These are phyloP conservation scores for Urochloa ruziziensis DNA, from an alignment of 176 grass and related monocot species.

Conservation along the genomic window DNA sequence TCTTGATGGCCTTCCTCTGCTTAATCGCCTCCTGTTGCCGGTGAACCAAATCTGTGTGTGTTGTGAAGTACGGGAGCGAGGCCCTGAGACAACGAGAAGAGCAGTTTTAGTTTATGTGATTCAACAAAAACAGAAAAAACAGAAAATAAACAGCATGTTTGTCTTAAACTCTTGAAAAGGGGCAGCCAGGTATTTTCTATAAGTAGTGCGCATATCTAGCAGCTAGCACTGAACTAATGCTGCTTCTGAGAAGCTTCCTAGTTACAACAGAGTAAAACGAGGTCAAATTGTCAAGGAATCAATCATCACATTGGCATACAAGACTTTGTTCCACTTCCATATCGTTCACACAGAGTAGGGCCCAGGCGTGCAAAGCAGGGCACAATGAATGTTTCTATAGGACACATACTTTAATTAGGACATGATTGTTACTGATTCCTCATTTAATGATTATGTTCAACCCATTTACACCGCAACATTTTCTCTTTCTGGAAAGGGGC, in stretches of 20 bases:
- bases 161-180: not conserved
- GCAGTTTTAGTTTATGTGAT: not conserved
- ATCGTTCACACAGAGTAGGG: slow-evolving; percentile 31
- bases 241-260: slow-evolving; percentile 17
- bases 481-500: not conserved
- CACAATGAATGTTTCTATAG: not conserved
- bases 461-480: not conserved
- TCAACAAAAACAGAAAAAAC: not conserved
- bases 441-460: slow-evolving; percentile 22
- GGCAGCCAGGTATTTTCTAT: not conserved
- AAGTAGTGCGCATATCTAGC: not conserved
- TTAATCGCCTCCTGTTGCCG: slow-evolving; percentile 78
- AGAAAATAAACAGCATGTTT: not conserved
- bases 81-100: slow-evolving; percentile 40
- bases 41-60: slow-evolving; percentile 85
- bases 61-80: slow-evolving; percentile 88
- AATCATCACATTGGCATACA: slow-evolving; percentile 3
- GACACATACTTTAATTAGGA: slow-evolving; percentile 5
- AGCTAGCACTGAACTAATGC: not conserved
- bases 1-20: slow-evolving; percentile 75
- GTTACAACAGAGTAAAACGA: slow-evolving; percentile 13
- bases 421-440: not conserved
- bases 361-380: slow-evolving; percentile 27
- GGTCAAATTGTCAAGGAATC: slow-evolving; percentile 25
- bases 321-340: not conserved